Evolutionary conservation across 2,329 filamentous ascomycete species (phyloP), one percentile per base, ranked within the genome.

Genomic region (Colletotrichum abscissum): DNA sequence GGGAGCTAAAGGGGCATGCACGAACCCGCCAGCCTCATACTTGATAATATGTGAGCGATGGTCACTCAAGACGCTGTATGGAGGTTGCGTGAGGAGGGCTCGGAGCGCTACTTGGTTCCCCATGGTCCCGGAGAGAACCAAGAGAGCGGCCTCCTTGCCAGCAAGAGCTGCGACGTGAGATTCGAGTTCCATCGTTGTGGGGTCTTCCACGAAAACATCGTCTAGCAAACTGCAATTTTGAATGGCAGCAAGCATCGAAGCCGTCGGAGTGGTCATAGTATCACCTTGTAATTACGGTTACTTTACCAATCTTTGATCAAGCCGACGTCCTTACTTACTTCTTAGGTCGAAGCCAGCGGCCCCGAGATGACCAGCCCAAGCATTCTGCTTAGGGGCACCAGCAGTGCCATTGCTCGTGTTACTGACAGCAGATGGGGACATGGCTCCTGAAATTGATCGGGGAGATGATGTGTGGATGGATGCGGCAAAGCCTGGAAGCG

Each of bases 91-190:
- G 16, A 98, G 88, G 72, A 97, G 93, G 1, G 93, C 89, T 52
- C 95, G 91, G 55, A 98, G 88, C 0, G 93, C 92, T 22, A 98
- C 86, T 81, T 98, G 95, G 83, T 98, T 98, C 54, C 95, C 95
- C 95, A 98, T 98, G 5, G 95, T 98, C 4, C 96, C 96, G 0
- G 94, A 97, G 72, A 97, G 87, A 68, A 98, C 94, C 67, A 98
- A 92, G 5, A 98, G 86, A 0, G 90, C 93, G 8, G 91, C 91
- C 78, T 95, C 92, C 77, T 97, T 95, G 76, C 91, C 91, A 1
- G 94, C 90, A 4, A 97, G 88, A 38, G 88, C 80, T 22, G 95
- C 94, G 57, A 97, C 88, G 80, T 93, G 92, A 58, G 88, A 84
- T 81, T 98, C 94, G 54, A 98, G 90, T 28, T 89, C 87, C 63